Percentiles rank a stretch among this genome's conserved stretches.
Evolutionary conservation across 345 rosid species (phyloP).

Genomic region (Anacardium occidentale): DNA sequence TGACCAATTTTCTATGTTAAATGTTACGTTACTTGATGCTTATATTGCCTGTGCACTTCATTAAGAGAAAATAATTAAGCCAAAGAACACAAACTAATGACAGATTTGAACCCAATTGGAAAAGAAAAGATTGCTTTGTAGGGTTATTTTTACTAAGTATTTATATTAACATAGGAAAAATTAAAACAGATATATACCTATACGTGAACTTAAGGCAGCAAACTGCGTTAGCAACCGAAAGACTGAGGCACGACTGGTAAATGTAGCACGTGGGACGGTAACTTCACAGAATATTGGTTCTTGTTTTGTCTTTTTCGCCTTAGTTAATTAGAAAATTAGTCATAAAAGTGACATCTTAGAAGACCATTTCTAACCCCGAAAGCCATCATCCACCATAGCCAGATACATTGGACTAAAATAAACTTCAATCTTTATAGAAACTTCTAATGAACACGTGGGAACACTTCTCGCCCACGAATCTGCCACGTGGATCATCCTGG

Average conservation of each 20-base stretch:
- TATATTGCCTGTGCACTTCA: too few relatives aligned
- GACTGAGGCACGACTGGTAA: too few relatives aligned
- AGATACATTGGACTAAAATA: constrained; percentile 41
- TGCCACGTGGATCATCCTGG: constrained; percentile 24
- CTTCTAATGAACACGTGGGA: constrained; percentile 29
- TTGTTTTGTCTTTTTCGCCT: background rate
- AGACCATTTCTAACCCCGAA: background rate
- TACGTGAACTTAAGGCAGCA: background rate
- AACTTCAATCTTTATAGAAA: constrained; percentile 9
- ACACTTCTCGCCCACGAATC: constrained; percentile 3
- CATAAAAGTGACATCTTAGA: constrained; percentile 11
- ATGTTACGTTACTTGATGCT: background rate
- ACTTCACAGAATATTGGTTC: background rate
- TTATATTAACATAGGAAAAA: too few relatives aligned
- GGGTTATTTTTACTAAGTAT: background rate
- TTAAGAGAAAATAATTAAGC: too few relatives aligned
- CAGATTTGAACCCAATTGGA: background rate
- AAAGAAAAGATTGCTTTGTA: background rate
- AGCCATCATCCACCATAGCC: constrained; percentile 49
- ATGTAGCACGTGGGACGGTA: background rate
- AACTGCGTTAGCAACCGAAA: background rate
- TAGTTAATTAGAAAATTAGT: background rate
- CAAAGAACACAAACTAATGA: background rate
- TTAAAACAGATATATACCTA: too few relatives aligned
- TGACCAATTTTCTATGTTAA: background rate